Percentiles rank a stretch among this genome's conserved stretches.
Evolutionary conservation across 768 basidiomycete species (phyloP).

Genomic region (Lactarius sp.): DNA sequence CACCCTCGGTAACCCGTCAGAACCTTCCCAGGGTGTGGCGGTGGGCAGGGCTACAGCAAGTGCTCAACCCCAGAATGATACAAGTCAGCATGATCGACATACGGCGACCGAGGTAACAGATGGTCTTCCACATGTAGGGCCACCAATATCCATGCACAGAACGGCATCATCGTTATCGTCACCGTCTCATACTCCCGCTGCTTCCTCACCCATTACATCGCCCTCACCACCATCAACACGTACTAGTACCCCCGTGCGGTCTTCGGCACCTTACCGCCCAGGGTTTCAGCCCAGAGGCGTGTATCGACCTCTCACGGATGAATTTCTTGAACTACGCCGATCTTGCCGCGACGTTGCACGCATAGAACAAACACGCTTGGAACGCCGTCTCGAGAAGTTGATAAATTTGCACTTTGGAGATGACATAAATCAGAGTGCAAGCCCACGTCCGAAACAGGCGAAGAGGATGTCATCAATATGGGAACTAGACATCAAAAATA

Average conservation of each 20-base stretch:
- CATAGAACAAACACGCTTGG: conserved; percentile 78
- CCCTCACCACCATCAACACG: conserved; percentile 24
- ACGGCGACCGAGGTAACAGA: not conserved
- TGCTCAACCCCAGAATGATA: not conserved
- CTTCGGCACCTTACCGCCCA: conserved; percentile 67
- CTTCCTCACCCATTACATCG: conserved; percentile 25
- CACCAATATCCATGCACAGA: conserved; percentile 3
- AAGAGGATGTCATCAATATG: conserved; percentile 65
- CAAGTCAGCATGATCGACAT: conserved; percentile 1
- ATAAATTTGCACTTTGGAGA: conserved; percentile 63
- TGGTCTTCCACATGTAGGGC: conserved; percentile 1
- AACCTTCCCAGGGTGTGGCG: conserved; percentile 6
- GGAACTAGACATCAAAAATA: conserved; percentile 58
- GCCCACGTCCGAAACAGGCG: conserved; percentile 26
- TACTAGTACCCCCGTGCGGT: conserved; percentile 24
- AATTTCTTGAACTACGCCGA: conserved; percentile 54
- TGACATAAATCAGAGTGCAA: conserved; percentile 21
- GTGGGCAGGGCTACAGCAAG: not conserved
- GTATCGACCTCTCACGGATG: conserved; percentile 73
- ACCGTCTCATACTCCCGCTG: conserved; percentile 24
- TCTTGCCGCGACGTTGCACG: conserved; percentile 43
- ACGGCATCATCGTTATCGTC: conserved; percentile 27
- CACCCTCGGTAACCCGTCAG: conserved; percentile 16
- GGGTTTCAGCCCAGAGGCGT: conserved; percentile 94
- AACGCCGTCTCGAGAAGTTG: conserved; percentile 85